Evolutionary conservation across 768 basidiomycete genomes (phyloP), one percentile per base, ranked within the genome.

Genomic region (Omphalotus guepiniiformis): DNA sequence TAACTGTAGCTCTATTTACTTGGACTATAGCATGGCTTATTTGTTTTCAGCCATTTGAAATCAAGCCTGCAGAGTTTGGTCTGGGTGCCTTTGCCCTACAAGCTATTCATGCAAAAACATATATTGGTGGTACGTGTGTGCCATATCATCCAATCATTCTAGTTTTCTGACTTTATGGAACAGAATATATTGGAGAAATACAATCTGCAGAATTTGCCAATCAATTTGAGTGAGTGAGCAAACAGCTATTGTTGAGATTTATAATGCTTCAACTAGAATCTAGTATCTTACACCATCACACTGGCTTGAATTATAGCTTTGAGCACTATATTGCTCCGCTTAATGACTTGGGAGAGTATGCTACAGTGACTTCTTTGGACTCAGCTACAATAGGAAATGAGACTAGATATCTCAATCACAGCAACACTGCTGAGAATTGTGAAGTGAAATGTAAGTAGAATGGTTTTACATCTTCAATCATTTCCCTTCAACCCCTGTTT

Each of bases 31-130:
- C n/a, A n/a, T n/a, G n/a, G n/a, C n/a, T n/a, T n/a, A n/a, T n/a
- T n/a, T n/a, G n/a, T 39, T 39, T 39, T 1, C 37, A 78, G 75
- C 45, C 49, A 18, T 36, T 74, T 19, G 56, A 60, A 25, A 63
- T 80, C 23, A 67, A 58, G 43, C 36, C 37, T 37, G 69, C 70
- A 8, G 19, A 38, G 3, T 59, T 54, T 55, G 79, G 79, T 1
- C 57, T 74, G 25, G 79, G 79, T 21, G 70, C 75, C 3, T 78
- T 73, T 60, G 67, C 76, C 7, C 27, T n/a, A 3, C n/a, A 32
- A n/a, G 7, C 6, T 3, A 30, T 28, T 21, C 18, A 30, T 9
- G 21, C 6, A 12, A 43, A 19, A 12, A 7, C 11, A 19, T 28
- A 30, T 7, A 43, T 43, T n/a, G 26, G 12, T 8, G 42, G 42